Percentiles rank a stretch among this genome's conserved stretches.
phyloP scores from a whole-genome alignment of 139 green algal genomes.

The Microglena sp. region DNA sequence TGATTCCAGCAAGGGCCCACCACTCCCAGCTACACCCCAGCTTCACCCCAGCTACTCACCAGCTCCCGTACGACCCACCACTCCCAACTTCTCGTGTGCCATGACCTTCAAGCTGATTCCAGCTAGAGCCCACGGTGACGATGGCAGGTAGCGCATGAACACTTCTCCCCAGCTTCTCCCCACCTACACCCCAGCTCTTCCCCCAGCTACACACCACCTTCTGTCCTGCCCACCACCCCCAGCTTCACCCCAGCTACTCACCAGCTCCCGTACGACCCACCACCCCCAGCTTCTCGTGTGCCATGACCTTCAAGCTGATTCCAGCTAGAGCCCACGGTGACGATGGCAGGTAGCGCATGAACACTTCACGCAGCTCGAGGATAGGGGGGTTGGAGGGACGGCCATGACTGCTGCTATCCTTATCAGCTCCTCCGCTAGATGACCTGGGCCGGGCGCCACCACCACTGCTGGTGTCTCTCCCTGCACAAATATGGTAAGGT shows the following conservation, averaged over 20 bases:
- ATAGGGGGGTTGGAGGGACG: background rate
- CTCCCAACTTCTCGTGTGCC: conserved; percentile 49
- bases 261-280: conserved; percentile 65
- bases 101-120: conserved; percentile 34
- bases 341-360: conserved; percentile 31
- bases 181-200: background rate
- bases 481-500: no score
- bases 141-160: conserved; percentile 33
- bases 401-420: background rate
- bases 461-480: no score
- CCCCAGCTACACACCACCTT: background rate
- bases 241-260: background rate
- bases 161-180: conserved; percentile 17
- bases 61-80: conserved; percentile 64
- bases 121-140: conserved; percentile 25
- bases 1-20: conserved; percentile 43
- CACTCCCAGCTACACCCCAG: conserved; percentile 46
- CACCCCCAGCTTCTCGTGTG: conserved; percentile 57
- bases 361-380: conserved; percentile 29
- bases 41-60: conserved; percentile 34
- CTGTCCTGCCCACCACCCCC: background rate
- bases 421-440: no score
- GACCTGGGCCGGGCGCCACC: no score
- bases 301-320: conserved; percentile 28
- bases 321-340: conserved; percentile 30